Conservation (phyloP, 1,284 basidiomycete genomes). For the Trametes pubescens region DNA sequence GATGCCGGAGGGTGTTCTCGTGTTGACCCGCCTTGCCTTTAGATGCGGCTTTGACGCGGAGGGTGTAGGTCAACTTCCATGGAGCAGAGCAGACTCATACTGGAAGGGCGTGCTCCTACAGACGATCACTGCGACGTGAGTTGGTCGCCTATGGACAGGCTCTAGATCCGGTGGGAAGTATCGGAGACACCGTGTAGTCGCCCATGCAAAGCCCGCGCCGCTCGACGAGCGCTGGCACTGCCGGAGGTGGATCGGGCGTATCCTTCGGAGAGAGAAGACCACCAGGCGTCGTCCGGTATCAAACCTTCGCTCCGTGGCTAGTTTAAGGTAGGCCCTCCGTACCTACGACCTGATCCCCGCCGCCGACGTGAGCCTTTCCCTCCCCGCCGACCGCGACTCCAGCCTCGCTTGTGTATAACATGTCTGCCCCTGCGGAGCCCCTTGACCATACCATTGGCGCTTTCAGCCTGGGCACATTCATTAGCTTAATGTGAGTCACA, state of each 20-base stretch:
- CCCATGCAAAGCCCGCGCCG: background rate
- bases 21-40: too few species aligned
- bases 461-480: constrained; percentile 9
- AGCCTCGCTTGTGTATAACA: background rate
- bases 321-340: background rate
- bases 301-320: background rate
- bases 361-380: background rate
- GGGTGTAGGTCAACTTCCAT: too few species aligned
- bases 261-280: background rate
- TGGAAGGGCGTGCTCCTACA: background rate
- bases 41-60: too few species aligned
- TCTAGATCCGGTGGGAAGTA: too few species aligned
- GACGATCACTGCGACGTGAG: too few species aligned
- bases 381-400: background rate
- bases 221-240: background rate
- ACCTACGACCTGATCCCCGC: background rate
- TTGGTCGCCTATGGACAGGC: too few species aligned
- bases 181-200: background rate
- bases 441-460: constrained; percentile 1
- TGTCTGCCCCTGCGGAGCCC: background rate
- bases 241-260: background rate
- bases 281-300: background rate
- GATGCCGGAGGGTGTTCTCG: too few species aligned
- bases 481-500: constrained; percentile 8
- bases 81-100: too few species aligned